These are phyloP conservation scores for Paramecium primaurelia DNA, from an alignment of 73 alveolate genomes.

Conservation along the genomic window DNA sequence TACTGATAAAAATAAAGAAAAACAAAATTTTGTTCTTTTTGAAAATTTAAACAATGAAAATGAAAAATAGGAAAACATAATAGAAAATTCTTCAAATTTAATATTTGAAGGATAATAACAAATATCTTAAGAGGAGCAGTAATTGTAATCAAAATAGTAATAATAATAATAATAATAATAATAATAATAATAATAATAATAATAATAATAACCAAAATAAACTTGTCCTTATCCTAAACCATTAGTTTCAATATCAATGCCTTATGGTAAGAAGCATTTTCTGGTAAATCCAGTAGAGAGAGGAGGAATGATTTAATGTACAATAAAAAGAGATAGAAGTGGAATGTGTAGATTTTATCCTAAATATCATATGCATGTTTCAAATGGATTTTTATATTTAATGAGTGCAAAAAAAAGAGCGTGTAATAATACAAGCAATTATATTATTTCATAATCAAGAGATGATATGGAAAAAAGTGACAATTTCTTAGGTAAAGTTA, in stretches of 20 bases:
- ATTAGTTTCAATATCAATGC: neutral
- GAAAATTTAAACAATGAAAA: neutral
- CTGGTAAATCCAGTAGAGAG: slow-evolving; percentile 52
- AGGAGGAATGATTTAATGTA: slow-evolving; percentile 71
- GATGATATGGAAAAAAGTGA: slow-evolving; percentile 67
- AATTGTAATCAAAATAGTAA: neutral
- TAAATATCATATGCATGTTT: slow-evolving; percentile 73
- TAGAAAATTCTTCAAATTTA: neutral
- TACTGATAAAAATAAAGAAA: neutral
- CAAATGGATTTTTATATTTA: slow-evolving; percentile 83
- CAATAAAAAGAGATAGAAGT: slow-evolving; percentile 75
- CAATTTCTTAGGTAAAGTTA: slow-evolving; percentile 78
- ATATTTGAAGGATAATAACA: neutral
- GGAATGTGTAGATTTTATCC: slow-evolving; percentile 80
- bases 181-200: neutral
- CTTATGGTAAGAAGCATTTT: slow-evolving; percentile 58
- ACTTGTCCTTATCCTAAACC: slow-evolving; percentile 38
- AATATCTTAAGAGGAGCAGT: neutral
- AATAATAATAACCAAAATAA: neutral
- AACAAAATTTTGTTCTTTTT: neutral
- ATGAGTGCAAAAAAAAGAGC: slow-evolving; percentile 85
- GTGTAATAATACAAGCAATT: slow-evolving; percentile 79
- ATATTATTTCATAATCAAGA: slow-evolving; percentile 74
- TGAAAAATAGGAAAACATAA: neutral
- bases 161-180: neutral